A percentile compares a stretch with the other conserved stretches of the same genome.
phyloP scores from a whole-genome alignment of 2,329 filamentous ascomycete species.

The Plenodomus biglobosus region DNA sequence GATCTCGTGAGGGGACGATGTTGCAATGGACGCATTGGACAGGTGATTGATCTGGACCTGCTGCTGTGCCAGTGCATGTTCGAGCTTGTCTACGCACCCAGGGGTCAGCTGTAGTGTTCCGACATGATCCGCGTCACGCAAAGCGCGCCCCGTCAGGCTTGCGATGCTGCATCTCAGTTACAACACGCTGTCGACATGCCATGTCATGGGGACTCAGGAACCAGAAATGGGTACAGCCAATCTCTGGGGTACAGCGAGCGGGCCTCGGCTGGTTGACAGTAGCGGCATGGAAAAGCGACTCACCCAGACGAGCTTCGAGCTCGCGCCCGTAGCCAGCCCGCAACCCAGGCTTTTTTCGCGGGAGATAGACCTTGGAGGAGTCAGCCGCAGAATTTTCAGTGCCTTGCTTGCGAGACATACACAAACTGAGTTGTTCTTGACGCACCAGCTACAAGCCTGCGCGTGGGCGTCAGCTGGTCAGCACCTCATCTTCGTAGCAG shows the following conservation, averaged over 20 bases:
- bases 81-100: slow-evolving; percentile 48
- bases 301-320: slow-evolving; percentile 60
- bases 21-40: slow-evolving; percentile 29
- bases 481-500: neutral
- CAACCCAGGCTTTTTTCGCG: slow-evolving; percentile 69
- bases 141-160: neutral
- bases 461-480: neutral
- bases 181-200: neutral
- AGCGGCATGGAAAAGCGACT: slow-evolving; percentile 33
- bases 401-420: slow-evolving; percentile 31
- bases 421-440: slow-evolving; percentile 65
- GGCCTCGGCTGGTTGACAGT: slow-evolving; percentile 9
- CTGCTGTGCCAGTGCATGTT: slow-evolving; percentile 48
- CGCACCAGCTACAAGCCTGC: slow-evolving; percentile 65
- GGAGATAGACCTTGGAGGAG: slow-evolving; percentile 57
- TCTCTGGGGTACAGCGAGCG: neutral
- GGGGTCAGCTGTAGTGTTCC: slow-evolving; percentile 5
- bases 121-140: neutral
- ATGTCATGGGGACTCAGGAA: neutral
- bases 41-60: slow-evolving; percentile 52
- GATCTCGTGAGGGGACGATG: slow-evolving; percentile 36
- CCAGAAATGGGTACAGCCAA: no score
- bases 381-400: slow-evolving; percentile 3
- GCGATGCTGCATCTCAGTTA: no score
- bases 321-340: slow-evolving; percentile 63